Evolutionary conservation across 306 rosid genomes (phyloP).

Genomic region (Ammopiptanthus mongolicus): DNA sequence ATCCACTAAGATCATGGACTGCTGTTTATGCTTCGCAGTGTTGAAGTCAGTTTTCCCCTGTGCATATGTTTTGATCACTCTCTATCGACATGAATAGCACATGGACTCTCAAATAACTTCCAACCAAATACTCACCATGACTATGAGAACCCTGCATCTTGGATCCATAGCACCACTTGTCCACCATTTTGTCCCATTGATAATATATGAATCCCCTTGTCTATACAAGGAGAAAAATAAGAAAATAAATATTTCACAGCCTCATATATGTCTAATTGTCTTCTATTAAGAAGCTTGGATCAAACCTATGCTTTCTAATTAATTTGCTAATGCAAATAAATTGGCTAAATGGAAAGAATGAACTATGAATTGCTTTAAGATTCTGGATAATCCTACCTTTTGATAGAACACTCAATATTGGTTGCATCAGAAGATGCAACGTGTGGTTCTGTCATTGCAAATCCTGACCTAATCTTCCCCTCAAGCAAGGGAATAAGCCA

Average conservation of each 20-base stretch:
- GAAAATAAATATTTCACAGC: not conserved
- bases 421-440: conserved; percentile 98
- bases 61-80: conserved; percentile 22
- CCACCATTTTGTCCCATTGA: conserved; percentile 97
- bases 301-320: not conserved
- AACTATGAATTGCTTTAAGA: not conserved
- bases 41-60: conserved; percentile 95
- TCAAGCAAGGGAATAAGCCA: conserved; percentile 95
- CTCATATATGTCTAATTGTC: not conserved
- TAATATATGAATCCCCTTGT: conserved; percentile 73
- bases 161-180: conserved; percentile 99
- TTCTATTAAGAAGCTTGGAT: conserved; percentile 12
- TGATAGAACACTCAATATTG: conserved; percentile 83
- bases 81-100: conserved; percentile 5
- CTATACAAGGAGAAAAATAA: conserved; percentile 32
- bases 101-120: not conserved
- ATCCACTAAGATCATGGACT: conserved; percentile 95
- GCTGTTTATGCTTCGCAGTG: conserved; percentile 81
- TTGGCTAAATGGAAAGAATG: not conserved
- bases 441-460: conserved; percentile 91
- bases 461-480: conserved; percentile 91
- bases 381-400: conserved; percentile 44
- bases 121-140: conserved; percentile 69
- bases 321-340: not conserved
- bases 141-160: conserved; percentile 80